phyloP scores from a whole-genome alignment of 2,329 filamentous ascomycete genomes.

The Didymella keratinophila region DNA sequence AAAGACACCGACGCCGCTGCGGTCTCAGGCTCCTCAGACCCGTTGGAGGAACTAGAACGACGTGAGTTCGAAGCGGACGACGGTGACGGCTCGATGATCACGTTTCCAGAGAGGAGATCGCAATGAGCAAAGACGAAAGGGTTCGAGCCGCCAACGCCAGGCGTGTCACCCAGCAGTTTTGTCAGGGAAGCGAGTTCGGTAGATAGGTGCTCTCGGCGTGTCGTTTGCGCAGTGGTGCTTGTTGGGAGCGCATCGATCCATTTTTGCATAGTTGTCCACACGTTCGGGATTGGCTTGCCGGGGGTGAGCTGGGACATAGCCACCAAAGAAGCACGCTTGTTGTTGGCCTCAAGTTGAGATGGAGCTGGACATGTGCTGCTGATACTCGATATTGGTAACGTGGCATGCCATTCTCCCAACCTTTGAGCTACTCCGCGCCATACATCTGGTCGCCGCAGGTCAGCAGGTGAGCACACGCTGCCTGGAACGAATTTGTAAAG shows the following conservation, averaged over 20 bases:
- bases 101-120: constrained; percentile 94
- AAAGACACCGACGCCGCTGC: constrained; percentile 61
- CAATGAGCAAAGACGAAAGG: constrained; percentile 93
- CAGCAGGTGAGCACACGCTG: constrained; percentile 77
- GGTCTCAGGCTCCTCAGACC: constrained; percentile 41
- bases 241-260: constrained; percentile 89
- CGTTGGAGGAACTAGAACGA: constrained; percentile 44
- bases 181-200: constrained; percentile 76
- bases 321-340: constrained; percentile 49
- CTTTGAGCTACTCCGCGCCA: constrained; percentile 84
- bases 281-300: constrained; percentile 78
- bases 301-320: constrained; percentile 59
- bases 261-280: constrained; percentile 96
- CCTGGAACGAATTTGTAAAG: constrained; percentile 91
- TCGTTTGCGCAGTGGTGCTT: constrained; percentile 71
- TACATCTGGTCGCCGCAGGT: constrained; percentile 77
- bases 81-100: constrained; percentile 76
- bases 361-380: constrained; percentile 51
- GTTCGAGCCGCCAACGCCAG: constrained; percentile 72
- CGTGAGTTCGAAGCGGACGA: constrained; percentile 46
- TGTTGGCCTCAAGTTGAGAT: constrained; percentile 39
- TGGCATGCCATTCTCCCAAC: constrained; percentile 92
- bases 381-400: constrained; percentile 63
- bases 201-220: constrained; percentile 74
- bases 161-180: constrained; percentile 74